Base-by-base conservation (phyloP, 2,329 filamentous ascomycete species). In the Herpotrichia juniperi region DNA sequence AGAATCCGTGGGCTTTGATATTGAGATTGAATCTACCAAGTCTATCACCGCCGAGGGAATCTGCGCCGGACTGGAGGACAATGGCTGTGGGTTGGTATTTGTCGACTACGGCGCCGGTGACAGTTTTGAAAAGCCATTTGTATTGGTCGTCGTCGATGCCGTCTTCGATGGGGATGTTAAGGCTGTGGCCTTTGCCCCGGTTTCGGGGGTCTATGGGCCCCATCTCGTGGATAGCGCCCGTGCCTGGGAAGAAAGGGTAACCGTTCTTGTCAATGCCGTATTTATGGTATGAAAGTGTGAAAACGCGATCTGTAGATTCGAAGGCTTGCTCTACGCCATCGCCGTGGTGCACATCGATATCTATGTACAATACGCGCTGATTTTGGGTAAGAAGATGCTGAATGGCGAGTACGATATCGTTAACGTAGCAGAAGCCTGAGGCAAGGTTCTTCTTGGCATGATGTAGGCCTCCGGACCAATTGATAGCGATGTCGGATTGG, bases 341-440 rank as follows among this genome's bases (percentile, higher is more conserved):
- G 56, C 91, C 91, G 60, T 96, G 91, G 70, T 96, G 91, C 1
- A 96, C 91, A 70, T 96, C 91, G 61, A 96, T 96, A 69, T 96
- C 91, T 73, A 97, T 93, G 74, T 97, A 97, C 51, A 97, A 81
- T 7, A 97, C 93, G 43, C 93, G 88, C 14, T 91, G 87, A 63
- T 93, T 86, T 67, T 88, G 84, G 25, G 90, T 87, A 14, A 97
- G 81, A 9, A 99, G 83, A 71, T 97, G 89, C 31, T 97, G 83
- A 63, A 97, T 94, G 30, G 90, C 91, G 42, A 99, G 83, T 51
- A 97, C 94, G 65, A 97, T 97, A 74, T 99, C 94, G 74, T 99
- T 99, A 77, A 97, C 92, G 77, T 99, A 99, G 78, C 94, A 99
- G 75, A 99, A 99, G 0, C 94, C 94, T 12, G 89, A 93, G 0